Evolutionary conservation across 2,329 filamentous ascomycete species (phyloP).

Genomic region (Fusarium dlaminii): DNA sequence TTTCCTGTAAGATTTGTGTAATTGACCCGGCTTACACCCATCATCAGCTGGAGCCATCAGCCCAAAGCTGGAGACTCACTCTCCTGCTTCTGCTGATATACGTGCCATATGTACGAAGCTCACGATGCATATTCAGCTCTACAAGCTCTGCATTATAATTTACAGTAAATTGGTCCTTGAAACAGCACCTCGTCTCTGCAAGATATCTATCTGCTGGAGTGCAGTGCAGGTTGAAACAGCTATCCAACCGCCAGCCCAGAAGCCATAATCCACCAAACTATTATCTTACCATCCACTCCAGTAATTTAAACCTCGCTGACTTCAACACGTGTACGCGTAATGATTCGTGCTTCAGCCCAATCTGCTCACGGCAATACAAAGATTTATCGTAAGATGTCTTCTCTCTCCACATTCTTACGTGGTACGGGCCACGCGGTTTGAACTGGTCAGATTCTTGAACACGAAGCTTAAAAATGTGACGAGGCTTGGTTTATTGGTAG

Average conservation of each 20-base stretch:
- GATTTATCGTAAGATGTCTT: background rate
- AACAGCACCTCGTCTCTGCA: background rate
- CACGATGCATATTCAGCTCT: background rate
- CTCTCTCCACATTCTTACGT: background rate
- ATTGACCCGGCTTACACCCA: background rate
- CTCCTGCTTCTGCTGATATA: background rate
- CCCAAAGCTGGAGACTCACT: background rate
- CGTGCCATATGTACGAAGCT: background rate
- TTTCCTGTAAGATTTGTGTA: background rate
- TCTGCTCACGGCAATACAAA: background rate
- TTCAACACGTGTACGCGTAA: slow-evolving; percentile 15
- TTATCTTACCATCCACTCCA: slow-evolving; percentile 23
- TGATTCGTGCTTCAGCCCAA: background rate
- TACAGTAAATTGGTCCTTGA: background rate
- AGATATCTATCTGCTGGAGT: background rate
- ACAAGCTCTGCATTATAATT: background rate
- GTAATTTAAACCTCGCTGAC: background rate
- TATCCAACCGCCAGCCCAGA: background rate
- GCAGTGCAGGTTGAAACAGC: background rate
- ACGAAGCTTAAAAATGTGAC: background rate
- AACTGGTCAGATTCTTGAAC: slow-evolving; percentile 6
- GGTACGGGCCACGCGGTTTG: background rate
- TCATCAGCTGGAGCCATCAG: background rate
- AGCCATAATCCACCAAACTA: background rate
- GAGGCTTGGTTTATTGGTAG: background rate